phyloP scores from a whole-genome alignment of 495 filamentous ascomycete species.

The Aspergillus hancockii region DNA sequence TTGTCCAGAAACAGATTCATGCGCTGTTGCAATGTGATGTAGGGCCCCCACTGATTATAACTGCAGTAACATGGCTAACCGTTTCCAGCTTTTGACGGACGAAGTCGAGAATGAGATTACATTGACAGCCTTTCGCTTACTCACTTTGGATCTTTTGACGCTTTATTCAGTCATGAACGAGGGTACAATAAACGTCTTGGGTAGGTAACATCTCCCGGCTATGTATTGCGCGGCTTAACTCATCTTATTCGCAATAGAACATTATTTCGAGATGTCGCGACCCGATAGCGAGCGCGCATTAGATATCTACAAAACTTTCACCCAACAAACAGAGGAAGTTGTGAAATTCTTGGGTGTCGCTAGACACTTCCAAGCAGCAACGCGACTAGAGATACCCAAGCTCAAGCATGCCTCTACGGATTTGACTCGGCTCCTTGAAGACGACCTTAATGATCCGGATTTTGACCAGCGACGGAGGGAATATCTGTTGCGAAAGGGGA shows the following conservation, averaged over 20 bases:
- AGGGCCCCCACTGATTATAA: slow-evolving; percentile 28
- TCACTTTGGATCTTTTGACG: slow-evolving; percentile 86
- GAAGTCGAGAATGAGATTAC: slow-evolving; percentile 98
- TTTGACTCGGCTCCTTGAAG: slow-evolving; percentile 83
- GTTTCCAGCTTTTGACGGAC: slow-evolving; percentile 73
- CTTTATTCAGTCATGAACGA: slow-evolving; percentile 97
- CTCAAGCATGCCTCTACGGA: slow-evolving; percentile 96
- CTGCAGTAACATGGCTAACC: slow-evolving; percentile 24
- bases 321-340: slow-evolving; percentile 87
- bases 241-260: slow-evolving; percentile 57
- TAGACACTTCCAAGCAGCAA: slow-evolving; percentile 85
- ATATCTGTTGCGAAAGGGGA: slow-evolving; percentile 82
- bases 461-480: slow-evolving; percentile 94
- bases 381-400: slow-evolving; percentile 91
- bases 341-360: slow-evolving; percentile 88
- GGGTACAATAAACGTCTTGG: slow-evolving; percentile 94
- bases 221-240: neutral
- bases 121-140: slow-evolving; percentile 87
- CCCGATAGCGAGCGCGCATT: slow-evolving; percentile 90
- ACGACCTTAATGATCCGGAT: slow-evolving; percentile 93
- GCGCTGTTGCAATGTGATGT: slow-evolving; percentile 90
- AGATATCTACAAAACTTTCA: slow-evolving; percentile 90
- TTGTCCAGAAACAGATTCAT: slow-evolving; percentile 84
- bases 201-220: slow-evolving; percentile 48
- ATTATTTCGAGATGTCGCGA: slow-evolving; percentile 98